phyloP scores from a whole-genome alignment of 2,329 filamentous ascomycete genomes.

The Curvularia hawaiiensis region DNA sequence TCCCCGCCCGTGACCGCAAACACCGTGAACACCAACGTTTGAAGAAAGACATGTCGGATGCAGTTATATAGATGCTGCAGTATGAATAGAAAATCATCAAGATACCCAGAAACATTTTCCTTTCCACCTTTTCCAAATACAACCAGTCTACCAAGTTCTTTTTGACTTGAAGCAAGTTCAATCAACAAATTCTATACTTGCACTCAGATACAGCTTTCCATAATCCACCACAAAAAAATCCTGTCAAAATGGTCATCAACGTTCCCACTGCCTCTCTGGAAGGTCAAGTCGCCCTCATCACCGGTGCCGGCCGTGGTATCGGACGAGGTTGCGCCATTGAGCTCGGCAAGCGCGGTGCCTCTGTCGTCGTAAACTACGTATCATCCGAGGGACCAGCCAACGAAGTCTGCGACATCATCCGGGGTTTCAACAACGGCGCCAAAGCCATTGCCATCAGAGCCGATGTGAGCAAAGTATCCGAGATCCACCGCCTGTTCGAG shows the following conservation, averaged over 20 bases:
- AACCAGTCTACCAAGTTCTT: not conserved
- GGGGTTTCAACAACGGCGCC: constrained; percentile 54
- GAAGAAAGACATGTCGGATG: constrained; percentile 14
- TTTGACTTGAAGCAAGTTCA: constrained; percentile 1
- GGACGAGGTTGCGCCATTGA: constrained; percentile 70
- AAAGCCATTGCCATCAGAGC: constrained; percentile 63
- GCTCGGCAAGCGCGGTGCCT: constrained; percentile 68
- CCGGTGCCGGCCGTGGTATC: constrained; percentile 68
- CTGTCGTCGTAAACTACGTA: constrained; percentile 69
- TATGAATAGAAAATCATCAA: not conserved
- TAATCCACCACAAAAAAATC: constrained; percentile 21
- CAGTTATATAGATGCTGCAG: constrained; percentile 17
- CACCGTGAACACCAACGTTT: constrained; percentile 19
- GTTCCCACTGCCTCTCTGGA: constrained; percentile 57
- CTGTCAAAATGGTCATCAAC: constrained; percentile 45
- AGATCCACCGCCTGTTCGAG: constrained; percentile 64
- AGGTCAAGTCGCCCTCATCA: constrained; percentile 64
- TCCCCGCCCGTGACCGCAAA: constrained; percentile 29
- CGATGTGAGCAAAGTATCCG: constrained; percentile 59
- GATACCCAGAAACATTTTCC: constrained; percentile 14
- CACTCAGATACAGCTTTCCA: constrained; percentile 5
- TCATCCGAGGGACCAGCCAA: constrained; percentile 57
- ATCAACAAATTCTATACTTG: not conserved
- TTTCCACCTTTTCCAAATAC: not conserved
- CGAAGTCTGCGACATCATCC: constrained; percentile 55